Conservation (phyloP, 139 green algal species). For the Chloropicon primus region DNA sequence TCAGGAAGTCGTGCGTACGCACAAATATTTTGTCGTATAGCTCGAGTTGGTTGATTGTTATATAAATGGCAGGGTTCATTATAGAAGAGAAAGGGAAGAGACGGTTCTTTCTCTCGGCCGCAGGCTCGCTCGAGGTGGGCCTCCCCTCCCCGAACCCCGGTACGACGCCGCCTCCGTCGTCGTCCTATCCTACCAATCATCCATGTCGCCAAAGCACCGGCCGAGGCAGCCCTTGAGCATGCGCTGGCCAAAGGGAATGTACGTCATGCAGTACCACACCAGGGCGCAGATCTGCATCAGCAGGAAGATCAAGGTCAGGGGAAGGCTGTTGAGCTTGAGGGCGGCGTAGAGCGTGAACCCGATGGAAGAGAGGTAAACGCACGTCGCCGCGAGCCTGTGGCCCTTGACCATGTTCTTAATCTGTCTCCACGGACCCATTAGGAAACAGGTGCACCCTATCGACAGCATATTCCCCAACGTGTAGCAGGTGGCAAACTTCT, state of each 20-base stretch:
- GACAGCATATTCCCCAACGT: not conserved
- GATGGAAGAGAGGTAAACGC: not conserved
- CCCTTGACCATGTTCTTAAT: conserved; percentile 6
- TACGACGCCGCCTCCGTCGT: too few relatives aligned
- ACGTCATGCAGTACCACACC: conserved; percentile 5
- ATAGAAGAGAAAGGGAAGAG: too few relatives aligned
- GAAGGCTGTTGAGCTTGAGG: not conserved
- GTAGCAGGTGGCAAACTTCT: conserved; percentile 1
- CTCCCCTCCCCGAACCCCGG: too few relatives aligned
- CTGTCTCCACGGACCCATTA: not conserved
- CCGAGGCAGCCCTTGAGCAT: not conserved
- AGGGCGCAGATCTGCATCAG: not conserved
- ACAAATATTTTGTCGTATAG: too few relatives aligned
- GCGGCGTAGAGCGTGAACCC: conserved; percentile 1
- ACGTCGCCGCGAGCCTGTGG: not conserved
- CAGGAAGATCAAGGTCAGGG: not conserved
- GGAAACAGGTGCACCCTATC: not conserved
- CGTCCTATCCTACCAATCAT: too few relatives aligned
- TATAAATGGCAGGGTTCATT: too few relatives aligned
- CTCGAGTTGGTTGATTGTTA: too few relatives aligned
- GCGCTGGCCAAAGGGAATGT: conserved; percentile 1
- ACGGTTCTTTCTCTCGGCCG: too few relatives aligned
- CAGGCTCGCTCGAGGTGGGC: too few relatives aligned
- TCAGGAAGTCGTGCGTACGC: too few relatives aligned
- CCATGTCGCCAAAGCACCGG: not conserved